These are phyloP conservation scores for Bullera alba DNA, from an alignment of 768 basidiomycete species.

Conservation along the genomic window DNA sequence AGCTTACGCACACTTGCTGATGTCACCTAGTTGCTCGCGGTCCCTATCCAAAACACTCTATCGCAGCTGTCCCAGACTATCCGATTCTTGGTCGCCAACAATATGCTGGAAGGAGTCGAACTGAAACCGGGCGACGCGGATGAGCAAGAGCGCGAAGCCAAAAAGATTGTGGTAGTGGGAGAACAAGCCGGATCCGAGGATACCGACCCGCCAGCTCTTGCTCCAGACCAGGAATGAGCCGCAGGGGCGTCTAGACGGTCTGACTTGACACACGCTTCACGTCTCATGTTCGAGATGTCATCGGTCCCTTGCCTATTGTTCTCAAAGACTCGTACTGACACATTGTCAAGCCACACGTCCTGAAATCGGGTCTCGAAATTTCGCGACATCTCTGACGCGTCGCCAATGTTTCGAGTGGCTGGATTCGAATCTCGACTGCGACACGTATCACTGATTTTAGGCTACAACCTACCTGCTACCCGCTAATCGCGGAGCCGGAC, in stretches of 20 bases:
- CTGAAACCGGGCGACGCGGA: constrained; percentile 68
- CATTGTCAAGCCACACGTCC: no score
- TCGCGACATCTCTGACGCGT: no score
- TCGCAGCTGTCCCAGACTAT: constrained; percentile 91
- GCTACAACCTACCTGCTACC: no score
- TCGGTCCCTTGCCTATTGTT: no score
- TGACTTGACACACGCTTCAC: not conserved
- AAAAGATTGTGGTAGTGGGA: constrained; percentile 15
- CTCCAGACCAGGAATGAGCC: not conserved
- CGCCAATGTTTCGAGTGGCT: no score
- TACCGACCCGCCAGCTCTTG: not conserved
- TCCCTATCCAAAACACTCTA: constrained; percentile 78
- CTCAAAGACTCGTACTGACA: no score
- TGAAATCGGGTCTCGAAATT: no score
- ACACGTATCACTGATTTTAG: no score
- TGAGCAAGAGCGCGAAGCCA: constrained; percentile 24
- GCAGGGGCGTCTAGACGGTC: not conserved
- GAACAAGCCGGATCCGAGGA: not conserved
- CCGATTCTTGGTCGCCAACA: constrained; percentile 79
- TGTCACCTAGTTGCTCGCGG: constrained; percentile 61
- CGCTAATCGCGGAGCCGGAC: no score
- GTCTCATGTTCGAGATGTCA: not conserved
- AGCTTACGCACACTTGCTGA: not conserved
- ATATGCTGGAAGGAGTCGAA: constrained; percentile 76
- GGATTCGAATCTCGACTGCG: no score